Evolutionary conservation across 768 basidiomycete genomes (phyloP), one percentile per base, ranked within the genome.

Genomic region (Nidularia sp.): DNA sequence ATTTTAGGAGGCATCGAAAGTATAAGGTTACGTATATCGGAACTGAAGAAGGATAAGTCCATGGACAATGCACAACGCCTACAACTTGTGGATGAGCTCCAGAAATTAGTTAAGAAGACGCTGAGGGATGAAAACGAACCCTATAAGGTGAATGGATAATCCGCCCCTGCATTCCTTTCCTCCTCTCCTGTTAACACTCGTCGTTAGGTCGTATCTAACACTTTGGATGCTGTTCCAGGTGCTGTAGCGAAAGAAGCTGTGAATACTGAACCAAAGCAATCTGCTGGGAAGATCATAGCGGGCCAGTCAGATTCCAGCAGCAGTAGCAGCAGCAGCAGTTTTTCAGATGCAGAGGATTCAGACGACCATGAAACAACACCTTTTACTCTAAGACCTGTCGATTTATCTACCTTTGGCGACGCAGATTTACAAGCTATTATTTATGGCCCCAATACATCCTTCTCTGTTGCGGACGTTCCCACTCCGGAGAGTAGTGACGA

Each of bases 21-120:
- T 6, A 71, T 85, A 57, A 69, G 66, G 54, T 65, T 64, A 47
- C 79, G 81, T 49, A 62, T 85, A 42, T 63, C 59, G 6, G 74
- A 79, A 54, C 62, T 84, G 15, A 64, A 69, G 57, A 55, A 66
- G 58, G 55, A 57, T 36, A 51, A 53, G 4, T 57, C 57, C 1
- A 60, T 60, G 47, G 65, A 59, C 31, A 58, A 53, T 25, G 57
- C 55, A 12, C 55, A 63, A 39, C 66, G 62, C 39, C 34, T 52
- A 12, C 51, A 60, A 8, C 54, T 78, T 15, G 74, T 84, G 36
- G 63, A 64, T 31, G 75, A 78, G 48, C 59, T 84, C 45, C 70
- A 73, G 48, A 58, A 52, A 34, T 66, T 70, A 36, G 58, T 68
- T 45, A 63, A 64, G 44, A 67, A 60, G 48, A 60, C 57, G 53